Evolutionary conservation across 2,329 filamentous ascomycete species (phyloP), one percentile per base, ranked within the genome.

Genomic region (Fusarium sp.): DNA sequence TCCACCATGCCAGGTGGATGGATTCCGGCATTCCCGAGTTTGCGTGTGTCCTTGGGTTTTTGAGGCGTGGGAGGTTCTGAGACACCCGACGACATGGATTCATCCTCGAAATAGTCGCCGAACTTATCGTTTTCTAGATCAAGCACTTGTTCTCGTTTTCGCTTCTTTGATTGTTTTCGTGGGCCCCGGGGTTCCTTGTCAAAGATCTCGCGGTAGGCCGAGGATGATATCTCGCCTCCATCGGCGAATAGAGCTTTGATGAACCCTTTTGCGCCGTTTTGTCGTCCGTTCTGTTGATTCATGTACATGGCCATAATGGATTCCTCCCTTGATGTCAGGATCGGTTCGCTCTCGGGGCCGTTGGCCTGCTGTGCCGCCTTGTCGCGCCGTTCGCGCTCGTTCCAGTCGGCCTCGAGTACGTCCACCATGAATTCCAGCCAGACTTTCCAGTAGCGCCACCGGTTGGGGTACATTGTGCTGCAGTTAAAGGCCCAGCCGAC

Each of bases 401-500:
- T 81, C 81, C 93, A 91, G 77, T 97, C 94, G 4, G 86, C 85
- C 74, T 97, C 92, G 14, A 98, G 84, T 8, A 93, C 90, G 77
- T 95, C 93, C 6, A 97, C 82, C 88, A 98, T 93, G 70, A 93
- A 91, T 36, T 92, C 89, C 16, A 98, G 85, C 93, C 95, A 98
- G 9, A 90, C 83, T 76, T 88, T 91, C 95, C 95, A 98, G 79
- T 91, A 89, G 59, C 87, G 88, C 96, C 97, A 98, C 22, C 96
- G 89, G 45, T 89, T 87, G 2, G 91, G 91, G 75, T 96, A 87
- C 35, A 89, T 82, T 2, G 93, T 88, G 61, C 94, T 95, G 84
- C 96, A 98, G 80, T 96, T 97, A 81, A 98, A 95, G 0, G 94
- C 93, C 97, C 97, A 98, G 5, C 96, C 97, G 0, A 97, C 88